A percentile compares a stretch with the other conserved stretches of the same genome.
Evolutionary conservation across 2,329 filamentous ascomycete genomes (phyloP).

Genomic region (Pseudogymnoascus sp.): DNA sequence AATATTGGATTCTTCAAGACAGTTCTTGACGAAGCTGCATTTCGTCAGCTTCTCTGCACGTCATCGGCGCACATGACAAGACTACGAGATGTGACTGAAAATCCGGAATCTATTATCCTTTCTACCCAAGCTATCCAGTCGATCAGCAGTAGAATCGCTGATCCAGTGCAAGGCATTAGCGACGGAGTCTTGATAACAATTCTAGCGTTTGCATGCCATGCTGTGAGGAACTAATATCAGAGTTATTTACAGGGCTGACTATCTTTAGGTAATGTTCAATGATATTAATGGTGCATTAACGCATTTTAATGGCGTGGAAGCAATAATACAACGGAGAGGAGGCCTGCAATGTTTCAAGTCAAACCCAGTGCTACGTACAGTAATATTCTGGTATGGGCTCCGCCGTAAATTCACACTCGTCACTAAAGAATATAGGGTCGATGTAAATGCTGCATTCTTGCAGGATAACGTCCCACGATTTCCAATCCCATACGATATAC

Average conservation of each 20-base stretch:
- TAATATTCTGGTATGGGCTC: conserved; percentile 15
- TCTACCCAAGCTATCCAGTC: conserved; percentile 14
- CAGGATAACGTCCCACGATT: conserved; percentile 12
- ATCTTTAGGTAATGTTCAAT: conserved; percentile 15
- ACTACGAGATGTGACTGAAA: conserved; percentile 10
- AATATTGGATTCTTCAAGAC: conserved; percentile 15
- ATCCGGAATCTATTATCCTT: conserved; percentile 13
- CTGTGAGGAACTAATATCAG: neutral
- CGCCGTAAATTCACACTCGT: neutral
- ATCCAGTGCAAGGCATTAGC: conserved; percentile 4
- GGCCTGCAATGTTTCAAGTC: conserved; percentile 6
- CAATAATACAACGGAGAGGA: conserved; percentile 12
- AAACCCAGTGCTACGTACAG: conserved; percentile 11
- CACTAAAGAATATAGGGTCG: conserved; percentile 10
- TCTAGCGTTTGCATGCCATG: conserved; percentile 14
- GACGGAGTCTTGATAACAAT: conserved; percentile 13
- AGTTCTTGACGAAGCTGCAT: conserved; percentile 12
- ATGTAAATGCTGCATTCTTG: conserved; percentile 14
- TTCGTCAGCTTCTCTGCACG: conserved; percentile 15
- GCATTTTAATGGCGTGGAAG: conserved; percentile 12
- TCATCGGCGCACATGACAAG: conserved; percentile 13
- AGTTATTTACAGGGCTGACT: neutral
- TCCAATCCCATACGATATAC: conserved; percentile 12
- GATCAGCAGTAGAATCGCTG: conserved; percentile 11
- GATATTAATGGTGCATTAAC: conserved; percentile 10